phyloP scores from a whole-genome alignment of 139 green algal species.

The Chlamydomonas sp. region DNA sequence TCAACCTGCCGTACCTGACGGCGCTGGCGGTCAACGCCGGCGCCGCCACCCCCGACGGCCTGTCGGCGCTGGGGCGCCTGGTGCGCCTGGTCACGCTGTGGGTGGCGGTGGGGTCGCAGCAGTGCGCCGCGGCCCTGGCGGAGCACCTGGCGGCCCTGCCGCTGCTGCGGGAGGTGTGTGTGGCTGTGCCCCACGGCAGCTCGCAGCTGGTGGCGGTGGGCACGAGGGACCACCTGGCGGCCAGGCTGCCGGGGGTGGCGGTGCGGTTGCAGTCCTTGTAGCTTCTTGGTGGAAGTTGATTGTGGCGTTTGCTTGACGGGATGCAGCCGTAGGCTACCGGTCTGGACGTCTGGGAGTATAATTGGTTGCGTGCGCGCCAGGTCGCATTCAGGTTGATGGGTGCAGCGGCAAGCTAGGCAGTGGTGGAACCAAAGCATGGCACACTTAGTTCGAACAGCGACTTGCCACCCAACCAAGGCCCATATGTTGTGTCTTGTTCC shows the following conservation, averaged over 20 bases:
- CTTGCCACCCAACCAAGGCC: too few relatives aligned
- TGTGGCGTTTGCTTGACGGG: neutral
- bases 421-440: too few relatives aligned
- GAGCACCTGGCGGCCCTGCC: neutral
- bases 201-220: slow-evolving; percentile 1
- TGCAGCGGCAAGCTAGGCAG: too few relatives aligned
- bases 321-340: too few relatives aligned
- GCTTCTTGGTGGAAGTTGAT: neutral
- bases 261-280: neutral
- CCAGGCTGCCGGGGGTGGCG: neutral
- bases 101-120: too few relatives aligned
- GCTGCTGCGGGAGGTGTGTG: neutral
- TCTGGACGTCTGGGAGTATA: too few relatives aligned
- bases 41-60: neutral
- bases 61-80: neutral
- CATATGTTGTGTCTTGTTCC: too few relatives aligned
- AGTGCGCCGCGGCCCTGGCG: too few relatives aligned
- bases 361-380: too few relatives aligned
- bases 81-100: too few relatives aligned
- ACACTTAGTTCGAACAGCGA: too few relatives aligned
- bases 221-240: neutral
- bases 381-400: too few relatives aligned
- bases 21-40: neutral
- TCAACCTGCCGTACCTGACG: neutral
- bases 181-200: neutral